phyloP scores from a whole-genome alignment of 345 rosid species.

The Reutealis trisperma region DNA sequence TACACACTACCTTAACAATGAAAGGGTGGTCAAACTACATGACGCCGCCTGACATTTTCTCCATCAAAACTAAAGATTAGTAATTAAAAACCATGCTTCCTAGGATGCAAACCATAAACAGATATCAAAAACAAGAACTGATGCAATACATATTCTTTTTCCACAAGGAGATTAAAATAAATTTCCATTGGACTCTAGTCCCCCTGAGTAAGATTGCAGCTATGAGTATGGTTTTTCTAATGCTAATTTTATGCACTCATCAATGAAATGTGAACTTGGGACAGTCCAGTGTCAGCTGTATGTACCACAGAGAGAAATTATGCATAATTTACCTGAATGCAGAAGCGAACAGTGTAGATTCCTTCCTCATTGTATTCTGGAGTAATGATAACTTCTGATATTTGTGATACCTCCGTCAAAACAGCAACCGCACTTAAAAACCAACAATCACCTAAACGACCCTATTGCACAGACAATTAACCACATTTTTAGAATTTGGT shows the following conservation, averaged over 20 bases:
- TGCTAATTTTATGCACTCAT: not conserved
- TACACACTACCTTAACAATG: not conserved
- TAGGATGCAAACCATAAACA: not conserved
- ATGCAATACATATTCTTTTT: not conserved
- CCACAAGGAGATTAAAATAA: not conserved
- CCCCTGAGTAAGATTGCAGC: not conserved
- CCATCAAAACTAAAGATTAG: not conserved
- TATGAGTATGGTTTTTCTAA: not conserved
- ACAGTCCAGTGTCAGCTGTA: not conserved
- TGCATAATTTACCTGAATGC: conserved; percentile 79
- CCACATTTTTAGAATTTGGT: conserved; percentile 10
- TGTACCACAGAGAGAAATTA: not conserved
- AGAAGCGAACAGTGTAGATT: conserved; percentile 97
- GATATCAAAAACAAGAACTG: not conserved
- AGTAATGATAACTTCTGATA: conserved; percentile 96
- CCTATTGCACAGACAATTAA: conserved; percentile 50
- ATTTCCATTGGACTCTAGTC: not conserved
- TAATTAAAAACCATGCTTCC: not conserved
- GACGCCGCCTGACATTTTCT: not conserved
- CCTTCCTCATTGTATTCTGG: conserved; percentile 98
- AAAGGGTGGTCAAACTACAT: not conserved
- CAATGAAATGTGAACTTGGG: not conserved
- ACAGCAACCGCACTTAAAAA: conserved; percentile 99
- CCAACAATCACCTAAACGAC: conserved; percentile 99
- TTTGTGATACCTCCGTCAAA: conserved; percentile 84